Evolutionary conservation across 768 basidiomycete genomes (phyloP), one percentile per base, ranked within the genome.

Genomic region (Amanita fuliginea): DNA sequence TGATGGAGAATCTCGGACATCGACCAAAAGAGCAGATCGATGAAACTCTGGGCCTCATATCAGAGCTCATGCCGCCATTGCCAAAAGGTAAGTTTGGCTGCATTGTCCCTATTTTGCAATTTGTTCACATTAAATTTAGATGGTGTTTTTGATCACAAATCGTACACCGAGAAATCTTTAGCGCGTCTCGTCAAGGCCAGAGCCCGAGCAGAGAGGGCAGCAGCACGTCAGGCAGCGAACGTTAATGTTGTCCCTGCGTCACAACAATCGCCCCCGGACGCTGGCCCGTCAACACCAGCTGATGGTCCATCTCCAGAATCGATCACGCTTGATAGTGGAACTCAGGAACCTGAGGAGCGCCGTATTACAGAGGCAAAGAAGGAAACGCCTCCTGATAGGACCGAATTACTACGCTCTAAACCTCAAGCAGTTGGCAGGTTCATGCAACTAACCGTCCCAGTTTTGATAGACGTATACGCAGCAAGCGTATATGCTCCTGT

Each of bases 401-500:
- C 84, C 13, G 83, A 91, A 39, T 62, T 96, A 41, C 65, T 94
- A 39, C 80, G 84, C 48, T 80, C 78, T 3, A 81, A 85, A 53
- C 76, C 84, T 19, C 73, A 69, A n/a, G 79, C 90, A 22, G 84
- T 94, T 43, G 80, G 77, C 16, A 77, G 81, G 13, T 98, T 93
- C 65, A 88, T 94, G 77, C 78, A 80, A 42, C 71, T 95, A 30
- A 80, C 92, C 58, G 83, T 97, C 0, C 96, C 96, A 0, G 91
- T 96, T 49, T 76, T 99, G 49, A 83, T 98, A 51, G 96, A 98
- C 58, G 94, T 99, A n/a, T 98, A 97, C 65, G 87, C 94, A n/a
- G 95, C 96, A 26, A 96, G 91, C 62, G 94, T 98, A 22, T 81
- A 84, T 43, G 79, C 83, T 0, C 81, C 88, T 2, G 82, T 98